Evolutionary conservation across 2,329 filamentous ascomycete genomes (phyloP).

Genomic region (Colletotrichum camelliae): DNA sequence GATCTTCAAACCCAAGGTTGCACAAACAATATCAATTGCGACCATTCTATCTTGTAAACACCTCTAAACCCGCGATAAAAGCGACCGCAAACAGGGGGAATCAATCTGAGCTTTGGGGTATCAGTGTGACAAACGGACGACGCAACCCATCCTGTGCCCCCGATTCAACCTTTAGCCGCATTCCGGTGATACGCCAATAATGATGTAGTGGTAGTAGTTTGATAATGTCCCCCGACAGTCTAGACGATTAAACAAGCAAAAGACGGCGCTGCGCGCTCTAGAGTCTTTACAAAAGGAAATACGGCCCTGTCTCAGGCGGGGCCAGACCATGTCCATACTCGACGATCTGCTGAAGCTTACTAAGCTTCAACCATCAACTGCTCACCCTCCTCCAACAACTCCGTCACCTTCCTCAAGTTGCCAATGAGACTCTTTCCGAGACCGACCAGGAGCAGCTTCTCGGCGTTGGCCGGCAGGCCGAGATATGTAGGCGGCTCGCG

Average conservation of each 20-base stretch:
- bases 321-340: background rate
- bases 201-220: background rate
- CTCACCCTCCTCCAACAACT: conserved; percentile 92
- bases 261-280: background rate
- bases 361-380: conserved; percentile 76
- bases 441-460: conserved; percentile 91
- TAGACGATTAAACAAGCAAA: background rate
- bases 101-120: background rate
- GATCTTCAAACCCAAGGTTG: too few relatives aligned
- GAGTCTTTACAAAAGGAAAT: background rate
- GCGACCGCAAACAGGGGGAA: background rate
- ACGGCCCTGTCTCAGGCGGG: background rate
- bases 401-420: conserved; percentile 84
- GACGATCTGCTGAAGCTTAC: background rate
- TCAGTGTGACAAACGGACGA: background rate
- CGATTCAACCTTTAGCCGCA: background rate
- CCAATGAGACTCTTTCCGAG: conserved; percentile 84
- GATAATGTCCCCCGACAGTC: background rate
- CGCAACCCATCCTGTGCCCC: background rate
- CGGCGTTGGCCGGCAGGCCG: conserved; percentile 91
- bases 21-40: background rate
- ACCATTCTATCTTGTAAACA: background rate
- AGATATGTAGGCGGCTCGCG: conserved; percentile 95
- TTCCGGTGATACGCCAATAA: background rate
- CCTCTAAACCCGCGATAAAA: background rate